Evolutionary conservation across 768 basidiomycete genomes (phyloP), one percentile per base, ranked within the genome.

Genomic region (Scleroderma citrinum): DNA sequence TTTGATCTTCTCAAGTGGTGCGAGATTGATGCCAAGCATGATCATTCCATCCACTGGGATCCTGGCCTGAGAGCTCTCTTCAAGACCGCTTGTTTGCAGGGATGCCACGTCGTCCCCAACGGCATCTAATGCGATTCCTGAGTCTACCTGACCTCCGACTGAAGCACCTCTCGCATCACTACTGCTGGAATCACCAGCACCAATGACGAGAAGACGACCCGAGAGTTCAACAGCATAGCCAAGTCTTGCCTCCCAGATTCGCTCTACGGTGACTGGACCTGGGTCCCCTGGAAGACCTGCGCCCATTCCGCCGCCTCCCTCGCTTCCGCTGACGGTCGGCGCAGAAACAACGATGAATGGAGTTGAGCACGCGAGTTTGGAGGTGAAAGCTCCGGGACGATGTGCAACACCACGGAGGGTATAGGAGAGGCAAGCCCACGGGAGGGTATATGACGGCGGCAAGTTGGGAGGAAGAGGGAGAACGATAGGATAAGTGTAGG

Each of bases 401-500:
- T 92, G 86, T 1, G 88, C 92, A 17, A 75, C 78, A 1, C 88
- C 94, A 59, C 83, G 87, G 21, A 98, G 78, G 34, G 71, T 69
- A 79, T 96, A 99, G 1, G 63, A 59, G 4, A 96, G 86, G 2
- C 80, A 76, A 7, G 93, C 95, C 56, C 78, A 85, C 34, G 84
- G 81, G 52, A 83, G 82, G 36, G 75, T 71, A 53, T 97, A 72
- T 0, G 83, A 82, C 1, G 96, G 91, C 4, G 95, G 94, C 12
- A 87, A 76, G 52, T 79, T 73, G 5, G 82, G 71, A 0, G 94
- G 92, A 47, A 99, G 82, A 10, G 85, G 70, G 64, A 98, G 93
- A 5, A 91, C 92, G 57, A 99, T 88, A 1, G 96, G 95, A 66
- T 92, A 98, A 14, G 89, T 92, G 63, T 98, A 97, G 5, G 84